These are phyloP conservation scores for Euphrasia confusa DNA, from an alignment of 257 asterid species.

Conservation along the genomic window DNA sequence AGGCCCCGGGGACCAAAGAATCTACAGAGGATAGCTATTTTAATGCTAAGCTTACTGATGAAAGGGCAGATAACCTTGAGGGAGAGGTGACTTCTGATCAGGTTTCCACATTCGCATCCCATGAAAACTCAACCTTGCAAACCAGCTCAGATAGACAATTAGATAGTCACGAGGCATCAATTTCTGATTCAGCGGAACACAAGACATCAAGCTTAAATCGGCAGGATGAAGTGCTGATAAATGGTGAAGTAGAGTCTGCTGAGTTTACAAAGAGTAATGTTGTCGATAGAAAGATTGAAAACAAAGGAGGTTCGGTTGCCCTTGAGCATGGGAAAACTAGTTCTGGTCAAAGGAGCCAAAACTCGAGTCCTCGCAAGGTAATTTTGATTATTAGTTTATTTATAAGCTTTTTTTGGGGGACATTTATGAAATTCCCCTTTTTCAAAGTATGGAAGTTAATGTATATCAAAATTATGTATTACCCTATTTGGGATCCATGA, in stretches of 20 bases:
- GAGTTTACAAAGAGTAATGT: constrained; percentile 39
- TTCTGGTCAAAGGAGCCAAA: constrained; percentile 56
- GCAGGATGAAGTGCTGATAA: constrained; percentile 44
- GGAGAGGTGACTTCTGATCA: constrained; percentile 56
- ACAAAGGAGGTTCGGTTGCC: constrained; percentile 44
- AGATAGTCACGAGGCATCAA: constrained; percentile 40
- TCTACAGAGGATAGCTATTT: constrained; percentile 37
- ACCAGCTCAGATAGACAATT: constrained; percentile 31
- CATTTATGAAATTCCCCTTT: background rate
- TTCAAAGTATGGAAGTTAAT: background rate
- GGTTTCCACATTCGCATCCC: constrained; percentile 67
- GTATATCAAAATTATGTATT: background rate
- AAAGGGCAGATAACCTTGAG: constrained; percentile 36
- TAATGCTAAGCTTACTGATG: constrained; percentile 37
- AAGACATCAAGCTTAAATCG: constrained; percentile 33
- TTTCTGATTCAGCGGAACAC: constrained; percentile 30
- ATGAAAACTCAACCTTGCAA: constrained; percentile 45
- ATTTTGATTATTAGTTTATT: constrained; percentile 23
- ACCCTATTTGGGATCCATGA: constrained; percentile 6
- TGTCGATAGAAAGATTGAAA: constrained; percentile 41
- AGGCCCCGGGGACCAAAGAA: constrained; percentile 37
- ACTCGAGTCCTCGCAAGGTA: constrained; percentile 58
- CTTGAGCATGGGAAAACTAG: constrained; percentile 43
- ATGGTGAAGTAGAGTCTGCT: constrained; percentile 49
- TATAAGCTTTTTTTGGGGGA: constrained; percentile 11